Evolutionary conservation across 1,139 yeast species (phyloP).

Genomic region (Pichiaceae sp.): DNA sequence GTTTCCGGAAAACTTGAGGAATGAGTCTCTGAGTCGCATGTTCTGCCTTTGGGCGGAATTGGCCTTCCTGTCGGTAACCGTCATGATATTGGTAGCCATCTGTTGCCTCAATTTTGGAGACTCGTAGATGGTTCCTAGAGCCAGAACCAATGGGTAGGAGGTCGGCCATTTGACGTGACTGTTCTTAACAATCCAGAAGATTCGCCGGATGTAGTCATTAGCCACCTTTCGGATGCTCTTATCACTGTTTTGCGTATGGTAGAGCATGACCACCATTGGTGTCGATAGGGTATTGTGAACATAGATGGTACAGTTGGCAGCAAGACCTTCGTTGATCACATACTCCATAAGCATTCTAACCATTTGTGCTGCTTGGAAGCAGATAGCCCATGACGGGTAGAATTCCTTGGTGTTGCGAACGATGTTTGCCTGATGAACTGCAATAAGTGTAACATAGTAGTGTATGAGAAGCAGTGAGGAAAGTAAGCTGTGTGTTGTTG

Average conservation of each 20-base stretch:
- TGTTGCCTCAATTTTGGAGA: constrained; percentile 25
- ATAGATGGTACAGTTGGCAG: constrained; percentile 47
- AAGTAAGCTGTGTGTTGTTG: constrained; percentile 41
- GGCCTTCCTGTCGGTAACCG: background rate
- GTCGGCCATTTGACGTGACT: constrained; percentile 26
- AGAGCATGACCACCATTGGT: constrained; percentile 64
- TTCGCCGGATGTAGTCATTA: constrained; percentile 14
- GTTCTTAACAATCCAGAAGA: constrained; percentile 14
- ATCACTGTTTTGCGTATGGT: constrained; percentile 35
- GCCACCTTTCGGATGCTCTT: constrained; percentile 19
- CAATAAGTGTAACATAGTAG: constrained; percentile 63
- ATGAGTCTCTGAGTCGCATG: constrained; percentile 1
- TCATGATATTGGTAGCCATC: constrained; percentile 3
- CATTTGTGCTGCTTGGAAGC: constrained; percentile 81
- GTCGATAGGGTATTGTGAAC: constrained; percentile 50
- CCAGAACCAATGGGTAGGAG: constrained; percentile 16
- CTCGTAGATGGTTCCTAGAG: constrained; percentile 16
- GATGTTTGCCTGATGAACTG: constrained; percentile 67
- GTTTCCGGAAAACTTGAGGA: constrained; percentile 3
- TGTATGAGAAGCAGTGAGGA: constrained; percentile 61
- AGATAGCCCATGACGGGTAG: constrained; percentile 78
- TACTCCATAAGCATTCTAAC: constrained; percentile 60
- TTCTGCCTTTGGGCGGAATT: too few species aligned
- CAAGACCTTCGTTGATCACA: constrained; percentile 41
- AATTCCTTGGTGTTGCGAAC: constrained; percentile 43